A percentile compares a stretch with the other conserved stretches of the same genome.
phyloP scores from a whole-genome alignment of 768 basidiomycete species.

The Suillus subaureus region DNA sequence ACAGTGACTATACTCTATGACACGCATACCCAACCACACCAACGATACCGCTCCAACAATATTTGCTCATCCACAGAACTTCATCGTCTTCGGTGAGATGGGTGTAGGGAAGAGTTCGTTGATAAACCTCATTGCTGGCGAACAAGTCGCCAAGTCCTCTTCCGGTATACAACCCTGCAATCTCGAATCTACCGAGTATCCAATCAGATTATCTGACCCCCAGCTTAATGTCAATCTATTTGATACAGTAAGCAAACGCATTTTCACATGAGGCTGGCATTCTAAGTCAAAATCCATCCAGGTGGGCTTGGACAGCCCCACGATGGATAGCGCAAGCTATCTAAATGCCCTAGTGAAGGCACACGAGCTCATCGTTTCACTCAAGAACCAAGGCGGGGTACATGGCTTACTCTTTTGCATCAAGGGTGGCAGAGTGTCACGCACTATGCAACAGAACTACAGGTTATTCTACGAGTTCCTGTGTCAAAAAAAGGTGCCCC shows the following conservation, averaged over 20 bases:
- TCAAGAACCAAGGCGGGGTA: constrained; percentile 37
- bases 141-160: constrained; percentile 5
- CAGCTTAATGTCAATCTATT: neutral
- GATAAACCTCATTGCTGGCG: neutral
- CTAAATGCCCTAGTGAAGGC: constrained; percentile 31
- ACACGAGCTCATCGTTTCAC: constrained; percentile 33
- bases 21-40: neutral
- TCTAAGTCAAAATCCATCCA: neutral
- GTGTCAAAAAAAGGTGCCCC: constrained; percentile 34
- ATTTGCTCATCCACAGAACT: neutral
- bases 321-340: constrained; percentile 24
- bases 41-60: neutral
- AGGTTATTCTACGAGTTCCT: constrained; percentile 34
- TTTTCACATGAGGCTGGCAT: neutral
- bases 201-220: neutral
- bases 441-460: constrained; percentile 32
- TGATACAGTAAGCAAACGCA: neutral
- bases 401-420: constrained; percentile 42
- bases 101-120: no score
- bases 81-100: constrained; percentile 1
- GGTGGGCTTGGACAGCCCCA: constrained; percentile 31
- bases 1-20: no score
- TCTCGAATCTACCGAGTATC: neutral
- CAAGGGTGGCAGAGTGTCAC: constrained; percentile 31
- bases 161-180: constrained; percentile 4